Percentiles rank a stretch among this genome's conserved stretches.
Conservation (phyloP, 2,329 filamentous ascomycete species). For the Grosmannia serpens region DNA sequence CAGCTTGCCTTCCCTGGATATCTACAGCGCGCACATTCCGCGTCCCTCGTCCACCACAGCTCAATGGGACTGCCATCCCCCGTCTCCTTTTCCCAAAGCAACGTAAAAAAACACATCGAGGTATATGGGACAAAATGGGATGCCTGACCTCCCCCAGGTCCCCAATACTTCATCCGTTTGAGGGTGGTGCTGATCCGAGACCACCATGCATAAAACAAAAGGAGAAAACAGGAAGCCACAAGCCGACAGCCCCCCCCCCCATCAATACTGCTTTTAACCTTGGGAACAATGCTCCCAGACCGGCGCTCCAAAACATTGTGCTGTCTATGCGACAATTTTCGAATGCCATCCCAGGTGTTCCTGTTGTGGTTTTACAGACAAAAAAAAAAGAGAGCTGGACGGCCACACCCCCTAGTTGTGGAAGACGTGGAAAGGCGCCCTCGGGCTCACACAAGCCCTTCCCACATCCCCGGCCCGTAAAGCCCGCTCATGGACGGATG, state of each 20-base stretch:
- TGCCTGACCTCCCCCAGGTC: background rate
- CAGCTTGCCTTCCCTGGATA: background rate
- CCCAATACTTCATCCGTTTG: conserved; percentile 1
- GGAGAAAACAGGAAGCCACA: background rate
- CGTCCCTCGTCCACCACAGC: background rate
- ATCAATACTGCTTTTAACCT: conserved; percentile 3
- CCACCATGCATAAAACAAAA: conserved; percentile 6
- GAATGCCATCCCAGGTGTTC: background rate
- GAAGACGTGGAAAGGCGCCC: background rate
- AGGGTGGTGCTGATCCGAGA: conserved; percentile 6
- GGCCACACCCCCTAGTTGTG: conserved; percentile 13
- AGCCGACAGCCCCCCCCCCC: background rate
- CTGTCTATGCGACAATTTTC: background rate
- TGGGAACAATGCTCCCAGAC: background rate
- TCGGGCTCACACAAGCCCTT: conserved; percentile 43
- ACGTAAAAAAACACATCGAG: background rate
- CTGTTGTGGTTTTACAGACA: conserved; percentile 4
- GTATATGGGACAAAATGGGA: background rate
- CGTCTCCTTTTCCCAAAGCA: background rate
- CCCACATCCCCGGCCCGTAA: conserved; percentile 55
- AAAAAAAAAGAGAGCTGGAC: conserved; percentile 17
- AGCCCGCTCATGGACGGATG: conserved; percentile 38
- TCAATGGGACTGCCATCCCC: background rate
- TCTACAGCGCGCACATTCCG: background rate
- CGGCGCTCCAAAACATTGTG: background rate